Percentiles rank a stretch among this genome's conserved stretches.
Conservation (phyloP, 2,329 filamentous ascomycete genomes). For the Plenodomus lindquistii region DNA sequence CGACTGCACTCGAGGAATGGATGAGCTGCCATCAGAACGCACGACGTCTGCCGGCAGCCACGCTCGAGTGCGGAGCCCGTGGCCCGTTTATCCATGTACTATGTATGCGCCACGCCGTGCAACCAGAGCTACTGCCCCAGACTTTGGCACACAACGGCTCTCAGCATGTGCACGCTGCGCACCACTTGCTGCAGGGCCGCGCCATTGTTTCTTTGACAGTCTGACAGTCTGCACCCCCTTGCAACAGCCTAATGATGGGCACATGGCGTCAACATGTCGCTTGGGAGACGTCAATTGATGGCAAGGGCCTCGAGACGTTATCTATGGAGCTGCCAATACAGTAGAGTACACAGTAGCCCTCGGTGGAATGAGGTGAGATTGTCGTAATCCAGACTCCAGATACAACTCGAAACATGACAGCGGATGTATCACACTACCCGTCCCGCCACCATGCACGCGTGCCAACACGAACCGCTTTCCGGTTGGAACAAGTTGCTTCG, state of each 20-base stretch:
- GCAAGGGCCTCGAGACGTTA: too few species aligned
- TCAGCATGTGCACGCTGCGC: constrained; percentile 8
- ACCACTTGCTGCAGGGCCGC: neutral
- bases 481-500: too few species aligned
- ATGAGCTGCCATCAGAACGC: neutral
- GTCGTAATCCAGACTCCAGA: neutral
- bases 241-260: neutral
- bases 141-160: neutral
- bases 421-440: constrained; percentile 4
- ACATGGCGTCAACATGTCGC: neutral
- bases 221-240: neutral
- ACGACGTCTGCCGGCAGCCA: constrained; percentile 1
- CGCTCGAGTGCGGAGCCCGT: constrained; percentile 5
- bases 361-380: neutral
- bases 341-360: too few species aligned
- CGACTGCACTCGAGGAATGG: constrained; percentile 2
- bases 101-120: constrained; percentile 2
- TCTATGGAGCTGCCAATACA: too few species aligned
- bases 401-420: constrained; percentile 13
- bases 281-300: too few species aligned
- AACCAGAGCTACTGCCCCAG: constrained; percentile 1
- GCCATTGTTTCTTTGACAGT: neutral
- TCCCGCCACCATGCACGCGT: neutral
- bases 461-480: neutral
- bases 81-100: neutral